Base-by-base conservation (phyloP, 1,284 basidiomycete species). In the Ustilago curta region DNA sequence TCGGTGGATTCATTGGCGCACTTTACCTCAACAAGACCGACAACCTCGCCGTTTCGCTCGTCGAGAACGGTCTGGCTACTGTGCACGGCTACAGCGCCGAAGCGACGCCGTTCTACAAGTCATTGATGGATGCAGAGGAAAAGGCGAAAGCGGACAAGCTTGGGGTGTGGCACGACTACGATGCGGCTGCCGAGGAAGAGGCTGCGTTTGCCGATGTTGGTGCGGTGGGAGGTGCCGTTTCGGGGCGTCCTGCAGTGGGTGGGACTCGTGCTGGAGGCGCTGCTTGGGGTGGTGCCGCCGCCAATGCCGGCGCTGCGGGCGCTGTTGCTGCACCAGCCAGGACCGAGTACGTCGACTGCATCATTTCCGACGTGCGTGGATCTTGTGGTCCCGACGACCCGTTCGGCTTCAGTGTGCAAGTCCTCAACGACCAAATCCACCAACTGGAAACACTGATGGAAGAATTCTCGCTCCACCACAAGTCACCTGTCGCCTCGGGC, bases 1-100 rank as follows among this genome's bases (percentile, higher is more conserved):
- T 91, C 18, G 96, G 96, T 42, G 95, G 96, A 8, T 98, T 97
- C 87, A 95, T 99, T 76, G 96, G 96, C 18, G 71, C 91, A 0
- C 87, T 97, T 60, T 97, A 92, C 85, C 76, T 92, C 79, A 93
- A 89, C 79, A 69, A 72, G 62, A 76, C 61, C 2, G 92, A 94
- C 73, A 98, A 97, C 83, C 91, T 90, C 48, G 95, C 94, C 1
- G 87, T 95, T 44, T 86, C 90, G 35, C 88, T 99, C 18, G 91
- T 92, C n/a, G 90, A 89, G 64, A 92, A 95, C 85, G 95, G 95
- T 59, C 53, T 81, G 6, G 94, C 93, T 1, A 90, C 88, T 11
- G 92, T 97, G 3, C 95, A 98, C 83, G 88, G 90, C 5, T 95
- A 92, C 85, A 94, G 94, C 19, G 94, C 94, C 7, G 93, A 96